Base-by-base conservation (phyloP, 305 asterid genomes). In the Lippia alba region DNA sequence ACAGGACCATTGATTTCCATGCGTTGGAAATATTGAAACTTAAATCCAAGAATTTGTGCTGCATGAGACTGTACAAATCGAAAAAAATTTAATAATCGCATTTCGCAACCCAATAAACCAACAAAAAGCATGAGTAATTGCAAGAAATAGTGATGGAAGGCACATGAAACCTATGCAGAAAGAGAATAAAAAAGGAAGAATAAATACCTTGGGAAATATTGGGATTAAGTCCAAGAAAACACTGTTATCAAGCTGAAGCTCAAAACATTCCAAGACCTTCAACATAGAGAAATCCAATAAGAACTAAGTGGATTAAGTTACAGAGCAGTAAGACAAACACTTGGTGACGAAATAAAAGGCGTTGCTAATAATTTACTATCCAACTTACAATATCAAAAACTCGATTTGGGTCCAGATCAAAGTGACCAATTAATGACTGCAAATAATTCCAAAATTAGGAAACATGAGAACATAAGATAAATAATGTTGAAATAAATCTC, bases 381-480 rank as follows among this genome's bases (percentile, higher is more conserved):
- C 61, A 69, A 83, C 99, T 84, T 82, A 94, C 99, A 76, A 91
- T 94, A 78, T 94, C 97, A 75, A 94, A 94, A 71, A 94, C 99
- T 55, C 99, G 93, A 72, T 94, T 94, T 24, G 99, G 99, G 73
- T 94, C 99, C 83, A 94, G 90, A 87, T 94, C 97, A 67, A 94
- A 94, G 85, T 94, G 97, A 60, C 99, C 99, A 66, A 94, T 94
- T 74, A 94, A 84, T n/a, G 97, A 94, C 99, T 94, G 95, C 82
- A 88, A 44, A 74, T 48, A 34, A 81, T 61, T 61, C 70, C 72
- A 44, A 56, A 76, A 46, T 85, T 69, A 84, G 89, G 80, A n/a
- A n/a, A 61, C 30, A 24, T 24, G 30, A 24, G 30, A 72, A 64
- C 40, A 59, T 45, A 72, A 14, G 64, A 75, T 70, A 60, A 74